These are phyloP conservation scores for Pythium graminicola DNA, from an alignment of 352 stramenopile species.

Conservation along the genomic window DNA sequence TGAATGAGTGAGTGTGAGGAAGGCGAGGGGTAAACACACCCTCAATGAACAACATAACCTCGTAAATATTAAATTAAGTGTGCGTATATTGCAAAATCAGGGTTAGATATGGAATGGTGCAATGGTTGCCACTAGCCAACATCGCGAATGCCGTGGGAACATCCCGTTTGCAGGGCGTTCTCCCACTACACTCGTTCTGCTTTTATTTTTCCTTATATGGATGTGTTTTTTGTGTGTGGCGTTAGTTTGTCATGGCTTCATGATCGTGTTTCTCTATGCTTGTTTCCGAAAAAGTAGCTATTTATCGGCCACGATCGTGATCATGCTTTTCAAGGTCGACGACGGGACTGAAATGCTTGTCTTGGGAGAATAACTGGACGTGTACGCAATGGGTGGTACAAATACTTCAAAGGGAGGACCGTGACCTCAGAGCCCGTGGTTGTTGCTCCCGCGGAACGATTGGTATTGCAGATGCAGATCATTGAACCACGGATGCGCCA, in stretches of 20 bases:
- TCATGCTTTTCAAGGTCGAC: neutral
- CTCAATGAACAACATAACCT: neutral
- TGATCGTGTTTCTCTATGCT: no score
- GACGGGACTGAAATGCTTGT: no score
- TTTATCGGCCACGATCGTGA: no score
- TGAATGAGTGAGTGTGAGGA: neutral
- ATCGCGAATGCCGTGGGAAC: no score
- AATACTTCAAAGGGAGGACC: neutral
- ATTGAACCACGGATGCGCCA: slow-evolving; percentile 82
- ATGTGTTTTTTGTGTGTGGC: neutral
- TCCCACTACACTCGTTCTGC: no score
- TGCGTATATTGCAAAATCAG: neutral
- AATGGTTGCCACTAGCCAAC: no score
- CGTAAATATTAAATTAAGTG: neutral
- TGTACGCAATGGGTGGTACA: neutral
- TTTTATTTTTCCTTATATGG: no score
- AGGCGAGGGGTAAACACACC: neutral
- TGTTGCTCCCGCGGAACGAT: slow-evolving; percentile 54
- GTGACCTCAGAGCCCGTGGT: slow-evolving; percentile 21
- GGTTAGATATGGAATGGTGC: no score
- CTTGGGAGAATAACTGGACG: neutral
- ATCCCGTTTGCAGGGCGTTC: no score
- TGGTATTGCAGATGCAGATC: slow-evolving; percentile 68
- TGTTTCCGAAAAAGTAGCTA: no score
- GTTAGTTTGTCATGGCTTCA: no score